phyloP scores from a whole-genome alignment of 2,329 filamentous ascomycete species.

The Zymoseptoria pseudotritici region DNA sequence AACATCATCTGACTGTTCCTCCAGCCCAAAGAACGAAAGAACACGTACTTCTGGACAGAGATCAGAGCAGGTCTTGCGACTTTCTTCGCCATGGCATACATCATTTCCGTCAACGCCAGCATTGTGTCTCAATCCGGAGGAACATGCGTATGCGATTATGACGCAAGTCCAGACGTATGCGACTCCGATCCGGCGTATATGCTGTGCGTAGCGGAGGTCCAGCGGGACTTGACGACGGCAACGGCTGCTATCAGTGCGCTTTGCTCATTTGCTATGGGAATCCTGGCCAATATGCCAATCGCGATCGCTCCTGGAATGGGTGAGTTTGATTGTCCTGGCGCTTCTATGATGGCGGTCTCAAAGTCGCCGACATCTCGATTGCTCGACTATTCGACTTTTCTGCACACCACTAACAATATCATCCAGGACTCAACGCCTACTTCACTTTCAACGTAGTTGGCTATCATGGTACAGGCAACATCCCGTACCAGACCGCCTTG shows the following conservation, averaged over 20 bases:
- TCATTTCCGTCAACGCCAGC: conserved; percentile 57
- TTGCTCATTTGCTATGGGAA: conserved; percentile 73
- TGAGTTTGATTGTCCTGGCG: neutral
- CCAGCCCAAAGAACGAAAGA: conserved; percentile 63
- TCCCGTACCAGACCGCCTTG: conserved; percentile 68
- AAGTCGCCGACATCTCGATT: neutral
- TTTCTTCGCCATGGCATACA: conserved; percentile 64
- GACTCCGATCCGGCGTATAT: conserved; percentile 51
- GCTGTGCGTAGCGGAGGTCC: conserved; percentile 56
- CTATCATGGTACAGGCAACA: conserved; percentile 62
- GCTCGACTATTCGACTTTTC: too few species aligned
- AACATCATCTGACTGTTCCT: conserved; percentile 9
- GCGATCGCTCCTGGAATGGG: conserved; percentile 67
- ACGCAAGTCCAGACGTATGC: conserved; percentile 43
- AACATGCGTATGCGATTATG: conserved; percentile 61
- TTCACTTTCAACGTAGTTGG: conserved; percentile 79
- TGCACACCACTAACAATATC: neutral
- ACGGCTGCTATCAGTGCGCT: conserved; percentile 77
- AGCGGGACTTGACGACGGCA: conserved; percentile 74
- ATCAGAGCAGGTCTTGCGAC: conserved; percentile 75
- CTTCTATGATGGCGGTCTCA: neutral
- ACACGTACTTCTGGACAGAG: conserved; percentile 74
- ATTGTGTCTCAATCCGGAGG: conserved; percentile 67
- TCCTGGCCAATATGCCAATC: conserved; percentile 74
- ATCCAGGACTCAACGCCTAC: conserved; percentile 65